A percentile compares a stretch with the other conserved stretches of the same genome.
Evolutionary conservation across 176 grass and related monocot genomes (phyloP).

Genomic region (Saccharum officinarum): DNA sequence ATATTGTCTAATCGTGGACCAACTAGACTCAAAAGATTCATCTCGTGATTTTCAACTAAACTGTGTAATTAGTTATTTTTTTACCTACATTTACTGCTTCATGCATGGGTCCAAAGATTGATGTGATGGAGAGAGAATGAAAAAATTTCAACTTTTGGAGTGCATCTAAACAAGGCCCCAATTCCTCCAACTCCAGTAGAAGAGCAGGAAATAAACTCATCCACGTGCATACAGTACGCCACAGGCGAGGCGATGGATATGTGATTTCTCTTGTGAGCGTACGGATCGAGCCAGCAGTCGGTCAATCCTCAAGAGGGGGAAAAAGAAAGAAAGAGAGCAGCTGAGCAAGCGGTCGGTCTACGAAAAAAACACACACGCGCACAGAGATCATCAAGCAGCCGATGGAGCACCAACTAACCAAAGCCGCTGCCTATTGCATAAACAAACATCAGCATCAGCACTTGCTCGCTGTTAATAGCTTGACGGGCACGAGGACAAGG

Average conservation of each 20-base stretch:
- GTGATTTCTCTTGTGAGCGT: not conserved
- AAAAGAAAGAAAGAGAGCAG: not conserved
- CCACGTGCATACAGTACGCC: not conserved
- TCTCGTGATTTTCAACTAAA: too few species aligned
- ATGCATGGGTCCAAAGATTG: too few species aligned
- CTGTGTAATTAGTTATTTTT: too few species aligned
- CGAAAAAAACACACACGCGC: too few species aligned
- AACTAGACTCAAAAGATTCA: too few species aligned
- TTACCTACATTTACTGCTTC: too few species aligned
- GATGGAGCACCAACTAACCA: not conserved
- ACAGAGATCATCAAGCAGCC: not conserved
- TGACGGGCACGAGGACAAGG: not conserved
- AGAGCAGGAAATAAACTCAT: not conserved
- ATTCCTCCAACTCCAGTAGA: too few species aligned
- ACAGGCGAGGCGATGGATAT: not conserved
- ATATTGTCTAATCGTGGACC: too few species aligned
- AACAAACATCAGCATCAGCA: not conserved
- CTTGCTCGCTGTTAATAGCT: not conserved
- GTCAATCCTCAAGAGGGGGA: not conserved
- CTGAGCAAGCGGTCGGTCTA: not conserved
- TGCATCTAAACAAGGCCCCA: not conserved
- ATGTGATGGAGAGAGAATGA: too few species aligned
- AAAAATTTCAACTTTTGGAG: too few species aligned
- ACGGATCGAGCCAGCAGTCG: not conserved
- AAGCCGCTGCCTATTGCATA: not conserved